Evolutionary conservation across 1,139 yeast species (phyloP).

Genomic region (Kurtzmaniella quercitrusa): DNA sequence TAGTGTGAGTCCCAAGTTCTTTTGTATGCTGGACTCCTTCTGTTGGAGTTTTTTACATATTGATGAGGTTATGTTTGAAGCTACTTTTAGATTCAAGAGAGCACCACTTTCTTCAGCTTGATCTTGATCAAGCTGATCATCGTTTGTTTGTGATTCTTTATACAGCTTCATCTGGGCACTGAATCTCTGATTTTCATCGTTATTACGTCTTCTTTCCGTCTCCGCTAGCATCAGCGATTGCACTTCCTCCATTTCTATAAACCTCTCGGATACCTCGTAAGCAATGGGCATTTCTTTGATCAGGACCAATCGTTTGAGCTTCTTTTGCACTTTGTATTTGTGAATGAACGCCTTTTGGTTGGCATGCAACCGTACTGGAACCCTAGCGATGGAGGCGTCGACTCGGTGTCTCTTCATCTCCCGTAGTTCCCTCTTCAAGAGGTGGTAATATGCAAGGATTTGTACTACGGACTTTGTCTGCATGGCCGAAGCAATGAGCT

Average conservation of each 20-base stretch:
- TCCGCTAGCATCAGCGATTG: conserved; percentile 27
- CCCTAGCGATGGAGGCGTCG: conserved; percentile 3
- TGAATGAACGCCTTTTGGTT: conserved; percentile 4
- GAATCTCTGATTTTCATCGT: conserved; percentile 14
- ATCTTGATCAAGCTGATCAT: neutral
- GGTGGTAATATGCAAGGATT: conserved; percentile 42
- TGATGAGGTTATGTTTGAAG: neutral
- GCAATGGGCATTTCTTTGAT: conserved; percentile 46
- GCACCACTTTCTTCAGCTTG: neutral
- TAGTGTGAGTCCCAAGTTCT: neutral
- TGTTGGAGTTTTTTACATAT: neutral
- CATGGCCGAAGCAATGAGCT: conserved; percentile 31
- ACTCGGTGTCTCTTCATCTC: conserved; percentile 14
- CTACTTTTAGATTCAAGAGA: neutral
- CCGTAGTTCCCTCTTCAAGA: conserved; percentile 25
- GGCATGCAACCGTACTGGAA: conserved; percentile 2
- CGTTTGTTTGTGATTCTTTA: neutral
- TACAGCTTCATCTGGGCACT: conserved; percentile 4
- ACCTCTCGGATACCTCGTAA: conserved; percentile 48
- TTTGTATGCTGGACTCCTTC: neutral
- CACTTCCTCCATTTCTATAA: conserved; percentile 43
- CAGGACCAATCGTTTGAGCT: conserved; percentile 3
- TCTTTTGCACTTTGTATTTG: conserved; percentile 3
- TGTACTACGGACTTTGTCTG: conserved; percentile 42
- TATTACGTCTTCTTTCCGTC: conserved; percentile 15